Percentiles rank a stretch among this genome's conserved stretches.
Conservation (phyloP, 805 yeast genomes). For the Kuraishia cidri region DNA sequence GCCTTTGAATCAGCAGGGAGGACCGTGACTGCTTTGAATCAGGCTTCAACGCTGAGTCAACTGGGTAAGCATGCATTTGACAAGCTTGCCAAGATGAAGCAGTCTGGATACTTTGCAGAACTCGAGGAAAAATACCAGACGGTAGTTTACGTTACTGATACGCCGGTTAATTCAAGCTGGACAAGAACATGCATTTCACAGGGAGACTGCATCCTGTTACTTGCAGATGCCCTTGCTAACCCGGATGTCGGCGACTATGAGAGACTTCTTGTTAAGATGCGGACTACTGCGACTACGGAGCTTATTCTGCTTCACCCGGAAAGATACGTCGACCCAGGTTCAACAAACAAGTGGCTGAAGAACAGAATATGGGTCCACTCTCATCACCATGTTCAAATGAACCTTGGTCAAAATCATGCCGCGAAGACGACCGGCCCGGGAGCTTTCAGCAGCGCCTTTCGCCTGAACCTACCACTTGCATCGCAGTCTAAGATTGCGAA, state of each 20-base stretch:
- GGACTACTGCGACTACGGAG: constrained; percentile 83
- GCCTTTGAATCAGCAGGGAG: constrained; percentile 69
- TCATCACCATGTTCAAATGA: constrained; percentile 87
- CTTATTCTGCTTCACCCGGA: constrained; percentile 80
- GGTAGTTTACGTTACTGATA: constrained; percentile 85
- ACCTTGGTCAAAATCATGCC: constrained; percentile 9
- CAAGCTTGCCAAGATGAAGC: constrained; percentile 73
- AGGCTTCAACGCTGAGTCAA: constrained; percentile 68
- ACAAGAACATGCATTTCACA: constrained; percentile 87
- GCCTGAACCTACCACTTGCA: constrained; percentile 3
- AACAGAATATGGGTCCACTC: constrained; percentile 85
- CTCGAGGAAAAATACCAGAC: constrained; percentile 84
- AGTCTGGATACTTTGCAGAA: constrained; percentile 84
- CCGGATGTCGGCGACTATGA: constrained; percentile 85
- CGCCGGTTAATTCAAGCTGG: constrained; percentile 80
- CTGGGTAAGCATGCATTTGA: constrained; percentile 92
- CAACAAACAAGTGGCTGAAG: constrained; percentile 78
- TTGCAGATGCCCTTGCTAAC: constrained; percentile 75
- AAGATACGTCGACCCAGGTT: constrained; percentile 73
- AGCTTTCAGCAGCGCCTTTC: too few species aligned
- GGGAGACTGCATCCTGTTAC: constrained; percentile 85
- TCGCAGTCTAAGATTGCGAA: constrained; percentile 6
- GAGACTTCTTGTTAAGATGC: constrained; percentile 58
- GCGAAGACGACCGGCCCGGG: background rate
- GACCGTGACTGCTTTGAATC: constrained; percentile 72